A percentile compares a stretch with the other conserved stretches of the same genome.
These are phyloP conservation scores for Leccinum fallax DNA, from an alignment of 1,284 basidiomycete species.

Conservation along the genomic window DNA sequence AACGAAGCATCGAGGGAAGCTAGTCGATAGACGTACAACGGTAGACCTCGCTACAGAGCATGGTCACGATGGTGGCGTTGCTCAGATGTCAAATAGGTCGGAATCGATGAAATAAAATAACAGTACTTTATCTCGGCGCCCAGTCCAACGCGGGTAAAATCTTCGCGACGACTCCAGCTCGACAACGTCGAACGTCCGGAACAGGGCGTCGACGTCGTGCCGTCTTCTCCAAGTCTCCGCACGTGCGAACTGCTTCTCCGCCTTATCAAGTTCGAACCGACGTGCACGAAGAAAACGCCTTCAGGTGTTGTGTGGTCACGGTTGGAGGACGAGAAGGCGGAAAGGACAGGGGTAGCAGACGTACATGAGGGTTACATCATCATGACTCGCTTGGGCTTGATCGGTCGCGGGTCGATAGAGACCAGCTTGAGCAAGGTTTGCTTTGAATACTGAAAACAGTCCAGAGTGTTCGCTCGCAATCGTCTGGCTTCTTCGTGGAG, in stretches of 20 bases:
- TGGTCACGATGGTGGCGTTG: not conserved
- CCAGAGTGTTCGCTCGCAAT: constrained; percentile 1
- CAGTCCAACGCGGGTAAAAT: constrained; percentile 81
- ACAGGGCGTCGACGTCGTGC: constrained; percentile 60
- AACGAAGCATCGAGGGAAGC: constrained; percentile 53
- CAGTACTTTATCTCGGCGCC: constrained; percentile 67
- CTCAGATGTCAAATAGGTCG: not conserved
- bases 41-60: constrained; percentile 57
- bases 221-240: constrained; percentile 66
- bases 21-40: constrained; percentile 73
- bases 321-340: not conserved
- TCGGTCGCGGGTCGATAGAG: constrained; percentile 51
- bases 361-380: constrained; percentile 69
- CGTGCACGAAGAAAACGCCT: constrained; percentile 80
- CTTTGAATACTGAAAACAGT: constrained; percentile 52
- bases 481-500: constrained; percentile 7
- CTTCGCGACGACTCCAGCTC: constrained; percentile 63
- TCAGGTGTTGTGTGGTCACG: not conserved
- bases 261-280: constrained; percentile 60
- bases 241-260: constrained; percentile 67
- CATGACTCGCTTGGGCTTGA: constrained; percentile 49
- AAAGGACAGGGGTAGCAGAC: constrained; percentile 25
- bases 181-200: constrained; percentile 53
- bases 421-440: constrained; percentile 46
- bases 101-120: not conserved